phyloP scores from a whole-genome alignment of 2,329 filamentous ascomycete genomes.

The Neobulgaria alba region DNA sequence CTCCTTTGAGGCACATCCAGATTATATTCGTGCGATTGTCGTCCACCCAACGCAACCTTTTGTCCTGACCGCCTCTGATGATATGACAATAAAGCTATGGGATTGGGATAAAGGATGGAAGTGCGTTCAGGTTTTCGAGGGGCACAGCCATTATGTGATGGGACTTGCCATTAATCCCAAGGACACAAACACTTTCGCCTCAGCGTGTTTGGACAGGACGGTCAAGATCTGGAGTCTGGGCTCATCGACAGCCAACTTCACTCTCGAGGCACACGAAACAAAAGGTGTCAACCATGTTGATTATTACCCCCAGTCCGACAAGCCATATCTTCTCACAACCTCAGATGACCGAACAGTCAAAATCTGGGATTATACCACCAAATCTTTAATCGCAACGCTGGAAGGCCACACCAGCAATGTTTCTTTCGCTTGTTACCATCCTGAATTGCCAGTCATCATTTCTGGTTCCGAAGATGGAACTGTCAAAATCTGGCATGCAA shows the following conservation, averaged over 20 bases:
- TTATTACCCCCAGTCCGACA: constrained; percentile 68
- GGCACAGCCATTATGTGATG: constrained; percentile 96
- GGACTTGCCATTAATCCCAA: constrained; percentile 95
- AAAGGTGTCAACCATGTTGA: constrained; percentile 98
- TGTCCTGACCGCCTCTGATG: constrained; percentile 91
- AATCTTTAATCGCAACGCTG: constrained; percentile 90
- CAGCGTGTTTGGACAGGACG: constrained; percentile 89
- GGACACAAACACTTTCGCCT: constrained; percentile 87
- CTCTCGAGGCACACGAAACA: constrained; percentile 90
- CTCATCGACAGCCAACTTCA: constrained; percentile 90
- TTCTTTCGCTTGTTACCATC: constrained; percentile 96
- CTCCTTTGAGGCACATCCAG: constrained; percentile 92
- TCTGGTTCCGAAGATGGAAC: constrained; percentile 97
- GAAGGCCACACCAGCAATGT: constrained; percentile 98
- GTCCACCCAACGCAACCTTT: constrained; percentile 95
- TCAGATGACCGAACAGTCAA: constrained; percentile 96
- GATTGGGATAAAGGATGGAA: constrained; percentile 98
- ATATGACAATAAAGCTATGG: constrained; percentile 98
- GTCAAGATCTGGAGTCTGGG: constrained; percentile 98
- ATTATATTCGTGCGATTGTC: constrained; percentile 95
- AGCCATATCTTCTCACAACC: constrained; percentile 86
- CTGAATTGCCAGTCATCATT: constrained; percentile 92
- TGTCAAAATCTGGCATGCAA: constrained; percentile 97
- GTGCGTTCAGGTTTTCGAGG: constrained; percentile 93
- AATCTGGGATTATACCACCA: constrained; percentile 98